Conservation (phyloP, 352 stramenopile genomes). For the Globisporangium paroecandrum region DNA sequence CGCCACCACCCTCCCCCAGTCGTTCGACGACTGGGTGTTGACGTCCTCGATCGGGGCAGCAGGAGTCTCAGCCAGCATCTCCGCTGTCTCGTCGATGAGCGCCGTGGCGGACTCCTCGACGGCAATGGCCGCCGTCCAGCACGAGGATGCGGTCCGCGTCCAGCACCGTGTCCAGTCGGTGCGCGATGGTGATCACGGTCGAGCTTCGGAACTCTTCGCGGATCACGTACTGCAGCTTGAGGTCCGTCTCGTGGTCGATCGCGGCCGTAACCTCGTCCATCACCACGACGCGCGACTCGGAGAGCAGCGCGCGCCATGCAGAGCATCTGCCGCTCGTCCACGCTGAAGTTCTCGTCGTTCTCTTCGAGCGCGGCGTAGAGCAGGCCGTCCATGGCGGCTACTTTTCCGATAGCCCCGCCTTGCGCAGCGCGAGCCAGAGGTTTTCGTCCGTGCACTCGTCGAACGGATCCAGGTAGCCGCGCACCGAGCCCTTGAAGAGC, state of each 20-base stretch:
- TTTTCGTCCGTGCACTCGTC: slow-evolving; percentile 64
- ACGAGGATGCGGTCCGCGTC: slow-evolving; percentile 96
- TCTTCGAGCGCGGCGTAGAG: slow-evolving; percentile 79
- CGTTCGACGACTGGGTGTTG: too few relatives aligned
- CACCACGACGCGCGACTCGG: slow-evolving; percentile 83
- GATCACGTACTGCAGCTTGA: slow-evolving; percentile 75
- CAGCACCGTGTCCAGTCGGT: slow-evolving; percentile 98
- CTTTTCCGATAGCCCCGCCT: slow-evolving; percentile 36
- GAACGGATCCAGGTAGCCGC: slow-evolving; percentile 54
- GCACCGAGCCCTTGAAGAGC: slow-evolving; percentile 91
- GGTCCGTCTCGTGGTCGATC: slow-evolving; percentile 83
- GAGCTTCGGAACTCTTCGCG: slow-evolving; percentile 86
- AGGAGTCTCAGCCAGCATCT: too few relatives aligned
- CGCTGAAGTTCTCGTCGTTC: slow-evolving; percentile 91
- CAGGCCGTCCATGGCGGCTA: slow-evolving; percentile 50
- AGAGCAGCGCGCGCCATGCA: slow-evolving; percentile 93
- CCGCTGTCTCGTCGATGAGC: slow-evolving; percentile 30
- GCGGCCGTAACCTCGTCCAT: slow-evolving; percentile 80
- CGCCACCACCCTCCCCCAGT: too few relatives aligned
- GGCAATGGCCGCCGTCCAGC: slow-evolving; percentile 90
- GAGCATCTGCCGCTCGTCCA: slow-evolving; percentile 94
- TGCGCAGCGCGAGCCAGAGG: slow-evolving; percentile 47
- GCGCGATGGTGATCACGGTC: slow-evolving; percentile 96
- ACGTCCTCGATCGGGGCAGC: too few relatives aligned
- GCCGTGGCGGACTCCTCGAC: slow-evolving; percentile 67